phyloP scores from a whole-genome alignment of 306 rosid genomes.

The Quercus gilva region DNA sequence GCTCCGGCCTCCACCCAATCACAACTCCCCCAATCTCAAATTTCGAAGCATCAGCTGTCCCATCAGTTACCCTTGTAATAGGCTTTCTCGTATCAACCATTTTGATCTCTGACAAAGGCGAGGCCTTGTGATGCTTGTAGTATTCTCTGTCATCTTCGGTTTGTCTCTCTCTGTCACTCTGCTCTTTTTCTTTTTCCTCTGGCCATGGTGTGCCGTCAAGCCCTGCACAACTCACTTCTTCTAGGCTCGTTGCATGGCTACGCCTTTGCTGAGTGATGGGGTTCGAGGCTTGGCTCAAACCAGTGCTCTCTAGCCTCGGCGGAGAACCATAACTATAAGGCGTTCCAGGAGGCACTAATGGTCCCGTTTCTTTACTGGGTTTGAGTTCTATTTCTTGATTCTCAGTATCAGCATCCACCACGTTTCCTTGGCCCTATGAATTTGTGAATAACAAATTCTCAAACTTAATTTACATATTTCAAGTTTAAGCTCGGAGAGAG shows the following conservation, averaged over 20 bases:
- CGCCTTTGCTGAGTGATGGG: conserved; percentile 54
- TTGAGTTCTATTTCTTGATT: conserved; percentile 13
- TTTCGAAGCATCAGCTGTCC: conserved; percentile 25
- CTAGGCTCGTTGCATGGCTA: conserved; percentile 1
- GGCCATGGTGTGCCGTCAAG: conserved; percentile 63
- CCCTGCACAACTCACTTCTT: conserved; percentile 55
- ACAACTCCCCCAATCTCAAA: conserved; percentile 28
- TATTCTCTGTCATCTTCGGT: conserved; percentile 40
- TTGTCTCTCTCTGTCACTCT: conserved; percentile 5
- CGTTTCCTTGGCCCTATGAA: conserved; percentile 34
- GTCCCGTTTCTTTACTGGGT: conserved; percentile 9
- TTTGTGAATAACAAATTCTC: too few relatives aligned
- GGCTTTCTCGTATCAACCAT: conserved; percentile 69
- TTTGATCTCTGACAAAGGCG: conserved; percentile 72
- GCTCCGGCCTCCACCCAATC: conserved; percentile 74
- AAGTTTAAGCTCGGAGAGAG: neutral
- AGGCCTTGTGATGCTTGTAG: conserved; percentile 60
- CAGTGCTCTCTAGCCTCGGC: conserved; percentile 43
- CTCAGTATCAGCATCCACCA: neutral
- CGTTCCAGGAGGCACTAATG: conserved; percentile 30
- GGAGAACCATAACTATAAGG: conserved; percentile 35
- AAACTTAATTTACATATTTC: neutral
- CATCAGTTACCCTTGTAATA: conserved; percentile 35
- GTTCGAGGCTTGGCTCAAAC: conserved; percentile 40
- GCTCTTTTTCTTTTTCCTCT: conserved; percentile 8